Percentiles rank a stretch among this genome's conserved stretches.
Evolutionary conservation across 306 rosid species (phyloP).

Genomic region (Quercus robur): DNA sequence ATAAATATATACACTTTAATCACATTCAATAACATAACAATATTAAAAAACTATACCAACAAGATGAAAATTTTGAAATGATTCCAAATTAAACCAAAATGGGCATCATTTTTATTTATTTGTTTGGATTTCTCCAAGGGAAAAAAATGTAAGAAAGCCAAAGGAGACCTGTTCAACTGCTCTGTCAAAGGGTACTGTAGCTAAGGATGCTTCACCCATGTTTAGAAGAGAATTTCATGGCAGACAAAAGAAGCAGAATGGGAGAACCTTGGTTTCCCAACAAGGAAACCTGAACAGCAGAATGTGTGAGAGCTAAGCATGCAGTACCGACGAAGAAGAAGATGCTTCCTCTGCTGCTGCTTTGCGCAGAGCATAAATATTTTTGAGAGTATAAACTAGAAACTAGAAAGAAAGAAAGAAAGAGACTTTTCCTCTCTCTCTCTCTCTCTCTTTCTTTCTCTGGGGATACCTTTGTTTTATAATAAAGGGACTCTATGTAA

Average conservation of each 20-base stretch:
- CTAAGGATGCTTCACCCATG: constrained; percentile 57
- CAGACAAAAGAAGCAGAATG: constrained; percentile 30
- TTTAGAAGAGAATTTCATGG: constrained; percentile 40
- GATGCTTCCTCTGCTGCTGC: constrained; percentile 22
- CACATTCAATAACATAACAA: not conserved
- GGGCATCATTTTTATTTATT: not conserved
- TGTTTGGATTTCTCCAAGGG: not conserved
- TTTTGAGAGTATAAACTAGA: not conserved
- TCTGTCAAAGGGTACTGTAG: constrained; percentile 65
- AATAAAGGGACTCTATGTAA: no score
- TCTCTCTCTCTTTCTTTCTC: not conserved
- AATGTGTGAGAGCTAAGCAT: constrained; percentile 35
- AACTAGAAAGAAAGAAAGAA: constrained; percentile 27
- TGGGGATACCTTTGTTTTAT: constrained; percentile 12
- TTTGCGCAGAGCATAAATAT: constrained; percentile 1
- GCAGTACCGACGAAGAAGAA: not conserved
- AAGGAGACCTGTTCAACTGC: constrained; percentile 67
- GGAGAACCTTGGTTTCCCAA: constrained; percentile 24
- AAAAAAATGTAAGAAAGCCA: not conserved
- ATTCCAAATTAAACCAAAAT: not conserved
- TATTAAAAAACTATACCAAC: not conserved
- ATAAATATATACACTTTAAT: not conserved
- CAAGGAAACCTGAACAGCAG: constrained; percentile 32
- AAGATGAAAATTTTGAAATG: not conserved
- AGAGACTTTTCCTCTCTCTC: constrained; percentile 12